Evolutionary conservation across 768 basidiomycete genomes (phyloP), one percentile per base, ranked within the genome.

Genomic region (Phaffia australis): DNA sequence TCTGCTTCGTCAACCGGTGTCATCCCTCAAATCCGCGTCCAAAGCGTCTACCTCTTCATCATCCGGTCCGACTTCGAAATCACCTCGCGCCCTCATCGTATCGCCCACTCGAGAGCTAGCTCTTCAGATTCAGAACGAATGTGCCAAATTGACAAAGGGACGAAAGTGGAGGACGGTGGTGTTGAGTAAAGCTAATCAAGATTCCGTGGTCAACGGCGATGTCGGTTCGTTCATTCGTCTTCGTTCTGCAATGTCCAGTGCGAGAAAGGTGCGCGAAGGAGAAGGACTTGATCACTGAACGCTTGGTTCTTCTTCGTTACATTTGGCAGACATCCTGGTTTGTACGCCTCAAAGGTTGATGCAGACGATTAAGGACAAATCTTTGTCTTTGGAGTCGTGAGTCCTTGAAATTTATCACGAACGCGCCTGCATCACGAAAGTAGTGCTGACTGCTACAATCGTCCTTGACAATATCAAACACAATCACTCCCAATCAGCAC

Each of bases 101-200:
- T 88, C 89, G 0, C 95, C 95, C 2, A 98, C 95, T 1, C 84
- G 90, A 59, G 95, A 99, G 78, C 76, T 99, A n/a, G 91, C 92
- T 0, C 85, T 90, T 72, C 95, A 99, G 73, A 98, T 98, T 63
- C 81, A 89, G 69, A 90, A 92, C 68, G 95, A 98, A 74, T 88
- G 86, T 71, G 75, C 87, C 59, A 91, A 88, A 74, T 79, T 90
- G 19, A 87, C 84, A 18, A 82, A 85, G 71, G 89, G 88, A 9
- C 80, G 86, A 57, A 89, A 86, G 73, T 91, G 89, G 92, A 81
- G 85, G 64, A 81, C 86, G 42, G 79, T 90, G 6, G 77, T 92
- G 46, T 88, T 89, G 74, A 90, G 84, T 75, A 97, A 94, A 75
- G 89, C 92, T 6, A 90, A 90, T 1, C 89, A 91, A 4, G 85